A percentile compares a stretch with the other conserved stretches of the same genome.
These are phyloP conservation scores for Hura crepitans DNA, from an alignment of 441 rosid species.

Conservation along the genomic window DNA sequence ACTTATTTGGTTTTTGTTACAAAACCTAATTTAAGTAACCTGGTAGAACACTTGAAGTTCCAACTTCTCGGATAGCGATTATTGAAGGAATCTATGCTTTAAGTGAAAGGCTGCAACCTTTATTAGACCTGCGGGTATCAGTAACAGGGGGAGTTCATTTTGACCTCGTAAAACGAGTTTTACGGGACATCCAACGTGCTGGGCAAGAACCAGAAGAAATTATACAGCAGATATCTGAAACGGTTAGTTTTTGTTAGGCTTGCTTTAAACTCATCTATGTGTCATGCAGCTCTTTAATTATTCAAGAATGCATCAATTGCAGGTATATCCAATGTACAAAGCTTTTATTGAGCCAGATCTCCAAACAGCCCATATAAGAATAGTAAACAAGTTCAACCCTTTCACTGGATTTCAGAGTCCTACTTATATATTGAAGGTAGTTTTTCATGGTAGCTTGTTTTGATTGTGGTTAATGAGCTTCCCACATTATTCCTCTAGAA, in stretches of 20 bases:
- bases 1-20: constrained; percentile 2
- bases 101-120: constrained; percentile 78
- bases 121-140: constrained; percentile 84
- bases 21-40: constrained; percentile 22
- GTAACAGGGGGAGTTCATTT: constrained; percentile 99
- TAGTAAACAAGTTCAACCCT: constrained; percentile 90
- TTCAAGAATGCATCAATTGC: constrained; percentile 26
- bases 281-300: constrained; percentile 14
- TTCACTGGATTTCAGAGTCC: constrained; percentile 95
- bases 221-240: constrained; percentile 96
- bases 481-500: background rate
- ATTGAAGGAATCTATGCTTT: constrained; percentile 95
- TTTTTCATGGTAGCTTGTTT: background rate
- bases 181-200: constrained; percentile 95
- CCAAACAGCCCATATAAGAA: constrained; percentile 88
- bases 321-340: constrained; percentile 99
- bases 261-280: constrained; percentile 7
- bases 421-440: constrained; percentile 90
- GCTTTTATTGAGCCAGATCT: constrained; percentile 99
- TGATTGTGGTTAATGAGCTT: background rate
- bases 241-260: constrained; percentile 42
- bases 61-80: constrained; percentile 84
- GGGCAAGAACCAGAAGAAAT: constrained; percentile 99
- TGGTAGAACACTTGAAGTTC: constrained; percentile 80
- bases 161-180: constrained; percentile 96